Evolutionary conservation across 2,329 filamentous ascomycete species (phyloP).

Genomic region (Chaetomium globosum): DNA sequence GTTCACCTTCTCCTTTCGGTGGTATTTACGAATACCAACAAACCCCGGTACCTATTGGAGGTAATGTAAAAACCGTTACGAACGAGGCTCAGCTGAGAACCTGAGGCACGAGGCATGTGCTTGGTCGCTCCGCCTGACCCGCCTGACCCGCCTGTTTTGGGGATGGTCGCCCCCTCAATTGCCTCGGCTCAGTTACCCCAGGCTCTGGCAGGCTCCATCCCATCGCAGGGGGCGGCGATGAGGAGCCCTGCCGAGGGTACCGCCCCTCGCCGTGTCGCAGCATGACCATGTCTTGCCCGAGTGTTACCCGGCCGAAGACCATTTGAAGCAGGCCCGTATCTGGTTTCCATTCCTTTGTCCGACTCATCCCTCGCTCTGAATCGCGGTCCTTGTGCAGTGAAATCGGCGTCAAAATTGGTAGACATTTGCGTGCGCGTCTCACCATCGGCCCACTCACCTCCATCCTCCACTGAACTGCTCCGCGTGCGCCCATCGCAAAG

Average conservation of each 20-base stretch:
- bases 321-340: conserved; percentile 25
- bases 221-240: conserved; percentile 8
- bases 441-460: conserved; percentile 3
- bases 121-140: neutral
- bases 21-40: neutral
- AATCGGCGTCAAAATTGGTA: conserved; percentile 17
- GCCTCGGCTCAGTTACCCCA: conserved; percentile 3
- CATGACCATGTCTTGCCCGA: conserved; percentile 21
- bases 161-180: neutral
- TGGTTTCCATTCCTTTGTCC: conserved; percentile 6
- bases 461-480: neutral
- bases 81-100: neutral
- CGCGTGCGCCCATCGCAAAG: conserved; percentile 32
- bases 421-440: neutral
- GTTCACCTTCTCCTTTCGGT: no score
- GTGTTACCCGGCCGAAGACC: conserved; percentile 9
- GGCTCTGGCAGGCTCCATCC: conserved; percentile 5
- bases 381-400: conserved; percentile 7
- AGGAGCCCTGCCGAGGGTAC: conserved; percentile 9
- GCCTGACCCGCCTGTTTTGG: conserved; percentile 12
- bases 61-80: neutral
- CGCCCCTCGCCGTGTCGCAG: conserved; percentile 20
- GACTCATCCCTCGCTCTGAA: conserved; percentile 20
- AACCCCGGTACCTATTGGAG: no score
- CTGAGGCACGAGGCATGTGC: conserved; percentile 15